Conservation (phyloP, 2,329 filamentous ascomycete species). For the Fusarium tricinctum region DNA sequence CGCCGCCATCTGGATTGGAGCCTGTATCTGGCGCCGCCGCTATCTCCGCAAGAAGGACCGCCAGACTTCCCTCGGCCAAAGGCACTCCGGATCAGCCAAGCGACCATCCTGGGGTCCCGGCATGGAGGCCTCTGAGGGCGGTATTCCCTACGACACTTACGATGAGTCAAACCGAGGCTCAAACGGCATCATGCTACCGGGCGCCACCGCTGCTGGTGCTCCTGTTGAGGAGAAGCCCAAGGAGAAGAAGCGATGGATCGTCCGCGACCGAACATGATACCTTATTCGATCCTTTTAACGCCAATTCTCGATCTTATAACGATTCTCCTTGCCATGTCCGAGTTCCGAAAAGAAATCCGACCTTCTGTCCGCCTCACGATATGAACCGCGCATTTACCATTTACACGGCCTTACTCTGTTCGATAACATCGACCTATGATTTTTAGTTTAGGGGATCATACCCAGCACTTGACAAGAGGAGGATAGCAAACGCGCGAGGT, state of each 20-base stretch:
- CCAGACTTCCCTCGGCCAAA: constrained; percentile 56
- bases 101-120: constrained; percentile 56
- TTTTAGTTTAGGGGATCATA: constrained; percentile 10
- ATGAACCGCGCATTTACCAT: constrained; percentile 39
- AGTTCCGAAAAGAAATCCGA: constrained; percentile 23
- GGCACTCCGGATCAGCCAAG: constrained; percentile 56
- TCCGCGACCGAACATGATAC: constrained; percentile 59
- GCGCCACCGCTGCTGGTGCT: constrained; percentile 26
- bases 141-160: constrained; percentile 51
- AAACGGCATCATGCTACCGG: constrained; percentile 44
- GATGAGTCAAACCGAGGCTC: constrained; percentile 49
- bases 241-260: constrained; percentile 64
- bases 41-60: constrained; percentile 79
- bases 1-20: constrained; percentile 73
- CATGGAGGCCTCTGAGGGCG: constrained; percentile 43
- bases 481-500: neutral
- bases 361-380: constrained; percentile 35
- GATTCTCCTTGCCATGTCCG: constrained; percentile 28
- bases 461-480: constrained; percentile 5
- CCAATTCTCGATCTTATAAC: constrained; percentile 24
- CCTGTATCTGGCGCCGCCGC: constrained; percentile 79
- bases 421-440: constrained; percentile 34
- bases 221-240: constrained; percentile 44
- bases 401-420: constrained; percentile 42
- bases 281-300: constrained; percentile 2